Evolutionary conservation across 2,329 filamentous ascomycete species (phyloP).

Genomic region (Penicillium digitatum): DNA sequence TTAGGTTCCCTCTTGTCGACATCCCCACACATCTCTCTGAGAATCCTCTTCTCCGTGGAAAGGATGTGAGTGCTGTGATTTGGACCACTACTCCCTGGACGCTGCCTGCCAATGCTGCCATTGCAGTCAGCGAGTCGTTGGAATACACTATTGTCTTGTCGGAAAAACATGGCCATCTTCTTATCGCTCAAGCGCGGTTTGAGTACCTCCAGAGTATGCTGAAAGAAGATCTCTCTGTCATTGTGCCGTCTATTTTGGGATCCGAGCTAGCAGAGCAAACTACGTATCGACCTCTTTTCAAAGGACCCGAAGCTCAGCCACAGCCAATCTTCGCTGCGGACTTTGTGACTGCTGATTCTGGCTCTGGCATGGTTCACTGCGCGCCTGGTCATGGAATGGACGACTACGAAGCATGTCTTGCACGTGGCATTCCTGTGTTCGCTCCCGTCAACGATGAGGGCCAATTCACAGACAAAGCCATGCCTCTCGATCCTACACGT

Average conservation of each 20-base stretch:
- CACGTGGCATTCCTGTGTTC: slow-evolving; percentile 66
- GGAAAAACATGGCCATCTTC: slow-evolving; percentile 54
- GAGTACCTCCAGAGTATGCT: slow-evolving; percentile 53
- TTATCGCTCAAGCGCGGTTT: slow-evolving; percentile 69
- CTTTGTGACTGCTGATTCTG: slow-evolving; percentile 86
- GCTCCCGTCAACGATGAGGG: slow-evolving; percentile 82
- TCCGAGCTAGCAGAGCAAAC: slow-evolving; percentile 59
- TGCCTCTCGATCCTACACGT: slow-evolving; percentile 62
- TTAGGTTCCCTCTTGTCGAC: slow-evolving; percentile 67
- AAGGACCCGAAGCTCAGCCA: slow-evolving; percentile 51
- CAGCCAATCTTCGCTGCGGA: slow-evolving; percentile 77
- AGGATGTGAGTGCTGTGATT: slow-evolving; percentile 71
- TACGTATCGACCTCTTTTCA: slow-evolving; percentile 68
- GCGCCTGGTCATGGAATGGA: slow-evolving; percentile 96
- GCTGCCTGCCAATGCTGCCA: slow-evolving; percentile 83
- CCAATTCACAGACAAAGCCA: slow-evolving; percentile 73
- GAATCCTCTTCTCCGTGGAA: slow-evolving; percentile 41
- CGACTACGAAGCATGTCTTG: slow-evolving; percentile 78
- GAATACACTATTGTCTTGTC: slow-evolving; percentile 66
- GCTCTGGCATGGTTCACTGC: slow-evolving; percentile 89
- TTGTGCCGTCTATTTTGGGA: slow-evolving; percentile 59
- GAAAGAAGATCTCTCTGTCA: slow-evolving; percentile 48
- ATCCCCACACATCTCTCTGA: slow-evolving; percentile 46
- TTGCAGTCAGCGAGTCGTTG: slow-evolving; percentile 73
- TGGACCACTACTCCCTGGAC: slow-evolving; percentile 99